Conservation (phyloP, 305 asterid genomes). For the Fraxinus platypoda region DNA sequence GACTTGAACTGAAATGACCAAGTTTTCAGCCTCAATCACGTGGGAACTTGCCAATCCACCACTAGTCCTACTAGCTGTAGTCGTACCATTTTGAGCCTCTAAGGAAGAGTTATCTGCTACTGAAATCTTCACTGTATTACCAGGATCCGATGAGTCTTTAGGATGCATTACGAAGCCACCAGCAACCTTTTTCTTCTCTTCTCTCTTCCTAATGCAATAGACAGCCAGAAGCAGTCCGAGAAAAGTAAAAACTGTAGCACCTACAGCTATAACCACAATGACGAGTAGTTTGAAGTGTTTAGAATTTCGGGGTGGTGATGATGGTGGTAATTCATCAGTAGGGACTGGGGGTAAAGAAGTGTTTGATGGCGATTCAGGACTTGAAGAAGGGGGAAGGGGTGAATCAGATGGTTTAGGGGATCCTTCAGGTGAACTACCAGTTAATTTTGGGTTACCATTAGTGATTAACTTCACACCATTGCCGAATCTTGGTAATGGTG, state of each 20-base stretch:
- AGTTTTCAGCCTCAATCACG: conserved; percentile 41
- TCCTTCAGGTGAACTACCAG: conserved; percentile 17
- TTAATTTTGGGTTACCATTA: conserved; percentile 41
- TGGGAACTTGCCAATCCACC: conserved; percentile 32
- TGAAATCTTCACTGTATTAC: conserved; percentile 38
- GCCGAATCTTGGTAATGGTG: conserved; percentile 63
- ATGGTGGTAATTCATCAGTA: conserved; percentile 16
- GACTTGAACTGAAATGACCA: conserved; percentile 46
- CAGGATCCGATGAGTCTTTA: conserved; percentile 35
- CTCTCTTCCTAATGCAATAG: conserved; percentile 38
- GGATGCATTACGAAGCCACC: conserved; percentile 39
- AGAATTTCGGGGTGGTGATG: background rate
- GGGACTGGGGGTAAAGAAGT: conserved; percentile 18
- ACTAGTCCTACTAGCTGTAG: conserved; percentile 23
- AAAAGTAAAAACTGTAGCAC: conserved; percentile 22
- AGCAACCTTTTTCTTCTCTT: conserved; percentile 16
- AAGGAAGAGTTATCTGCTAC: conserved; percentile 28
- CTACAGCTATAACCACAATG: conserved; percentile 32
- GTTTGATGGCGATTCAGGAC: conserved; percentile 20
- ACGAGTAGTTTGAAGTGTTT: conserved; percentile 1
- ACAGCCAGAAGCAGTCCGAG: conserved; percentile 27
- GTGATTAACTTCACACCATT: conserved; percentile 42
- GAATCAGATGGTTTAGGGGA: conserved; percentile 21
- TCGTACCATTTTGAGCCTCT: conserved; percentile 23
- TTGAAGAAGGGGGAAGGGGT: conserved; percentile 11